Conservation (phyloP, 768 basidiomycete species). For the Cubamyces lactineus region DNA sequence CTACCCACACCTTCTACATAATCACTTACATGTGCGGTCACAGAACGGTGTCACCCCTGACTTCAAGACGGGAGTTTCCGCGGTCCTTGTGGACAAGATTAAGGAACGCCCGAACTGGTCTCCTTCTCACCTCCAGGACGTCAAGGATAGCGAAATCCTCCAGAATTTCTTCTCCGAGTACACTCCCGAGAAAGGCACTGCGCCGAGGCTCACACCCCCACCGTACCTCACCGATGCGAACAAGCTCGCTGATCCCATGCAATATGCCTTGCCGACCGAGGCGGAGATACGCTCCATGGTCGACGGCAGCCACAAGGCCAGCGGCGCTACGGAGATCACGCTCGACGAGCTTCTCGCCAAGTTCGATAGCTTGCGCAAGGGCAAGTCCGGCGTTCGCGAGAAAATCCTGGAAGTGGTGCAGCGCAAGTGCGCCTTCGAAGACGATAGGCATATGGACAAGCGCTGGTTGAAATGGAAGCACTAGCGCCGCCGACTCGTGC, state of each 20-base stretch:
- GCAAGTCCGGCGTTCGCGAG: slow-evolving; percentile 65
- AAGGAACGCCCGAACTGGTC: slow-evolving; percentile 68
- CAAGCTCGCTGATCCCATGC: slow-evolving; percentile 37
- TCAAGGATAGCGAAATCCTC: slow-evolving; percentile 57
- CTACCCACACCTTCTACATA: slow-evolving; percentile 1
- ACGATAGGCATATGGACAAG: slow-evolving; percentile 53
- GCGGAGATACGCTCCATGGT: slow-evolving; percentile 69
- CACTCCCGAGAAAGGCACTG: slow-evolving; percentile 44
- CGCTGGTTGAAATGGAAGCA: slow-evolving; percentile 66
- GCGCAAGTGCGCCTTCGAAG: slow-evolving; percentile 65
- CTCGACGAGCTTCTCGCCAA: slow-evolving; percentile 64
- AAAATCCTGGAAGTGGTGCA: slow-evolving; percentile 79
- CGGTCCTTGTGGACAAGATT: slow-evolving; percentile 59
- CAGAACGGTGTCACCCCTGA: slow-evolving; percentile 82
- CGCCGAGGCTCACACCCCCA: slow-evolving; percentile 34
- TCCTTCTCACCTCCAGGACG: slow-evolving; percentile 63
- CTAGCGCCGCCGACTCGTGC: slow-evolving; percentile 11
- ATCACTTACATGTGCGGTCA: background rate
- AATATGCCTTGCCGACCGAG: slow-evolving; percentile 76
- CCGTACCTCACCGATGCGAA: slow-evolving; percentile 25
- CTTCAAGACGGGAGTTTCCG: slow-evolving; percentile 80
- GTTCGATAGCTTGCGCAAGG: slow-evolving; percentile 50
- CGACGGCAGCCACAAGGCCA: slow-evolving; percentile 60
- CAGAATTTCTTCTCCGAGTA: slow-evolving; percentile 66
- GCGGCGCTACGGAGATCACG: slow-evolving; percentile 63